These are phyloP conservation scores for Amesomyces nigricolor DNA, from an alignment of 2,329 filamentous ascomycete genomes.

Conservation along the genomic window DNA sequence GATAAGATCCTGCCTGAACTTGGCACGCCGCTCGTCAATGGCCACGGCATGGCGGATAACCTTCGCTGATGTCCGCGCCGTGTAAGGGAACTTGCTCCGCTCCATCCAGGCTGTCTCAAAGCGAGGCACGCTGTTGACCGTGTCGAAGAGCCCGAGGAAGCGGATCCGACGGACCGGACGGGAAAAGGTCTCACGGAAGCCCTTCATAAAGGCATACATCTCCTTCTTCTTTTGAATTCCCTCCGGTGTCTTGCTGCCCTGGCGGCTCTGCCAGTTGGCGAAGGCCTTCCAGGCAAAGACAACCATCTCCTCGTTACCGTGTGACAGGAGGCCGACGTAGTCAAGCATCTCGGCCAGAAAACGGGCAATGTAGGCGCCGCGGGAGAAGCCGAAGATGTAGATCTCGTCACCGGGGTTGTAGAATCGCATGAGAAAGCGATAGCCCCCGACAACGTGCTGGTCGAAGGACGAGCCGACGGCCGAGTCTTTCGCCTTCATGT, in stretches of 20 bases:
- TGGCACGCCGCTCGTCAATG: conserved; percentile 65
- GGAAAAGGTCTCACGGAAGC: conserved; percentile 75
- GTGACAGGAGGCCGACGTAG: conserved; percentile 70
- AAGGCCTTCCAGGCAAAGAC: conserved; percentile 81
- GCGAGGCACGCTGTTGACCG: conserved; percentile 71
- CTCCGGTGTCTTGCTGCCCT: conserved; percentile 33
- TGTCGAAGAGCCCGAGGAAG: conserved; percentile 77
- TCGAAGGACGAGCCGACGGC: conserved; percentile 76
- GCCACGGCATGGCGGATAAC: conserved; percentile 65
- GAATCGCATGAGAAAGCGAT: conserved; percentile 72
- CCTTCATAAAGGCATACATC: conserved; percentile 70
- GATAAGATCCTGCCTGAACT: conserved; percentile 66
- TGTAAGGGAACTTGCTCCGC: conserved; percentile 69
- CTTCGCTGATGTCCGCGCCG: conserved; percentile 50
- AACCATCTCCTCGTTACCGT: conserved; percentile 82
- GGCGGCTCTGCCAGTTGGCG: conserved; percentile 63
- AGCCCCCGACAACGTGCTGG: conserved; percentile 76
- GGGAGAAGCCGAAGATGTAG: conserved; percentile 69
- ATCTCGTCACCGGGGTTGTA: conserved; percentile 61
- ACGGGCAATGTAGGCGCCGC: conserved; percentile 67
- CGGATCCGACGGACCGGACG: conserved; percentile 66
- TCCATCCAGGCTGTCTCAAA: conserved; percentile 77
- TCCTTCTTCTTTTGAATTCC: conserved; percentile 46
- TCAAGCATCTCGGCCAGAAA: conserved; percentile 82
- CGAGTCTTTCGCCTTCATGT: conserved; percentile 69